Evolutionary conservation across 495 filamentous ascomycete genomes (phyloP), one percentile per base, ranked within the genome.

Genomic region (Penicillium flavigenum): DNA sequence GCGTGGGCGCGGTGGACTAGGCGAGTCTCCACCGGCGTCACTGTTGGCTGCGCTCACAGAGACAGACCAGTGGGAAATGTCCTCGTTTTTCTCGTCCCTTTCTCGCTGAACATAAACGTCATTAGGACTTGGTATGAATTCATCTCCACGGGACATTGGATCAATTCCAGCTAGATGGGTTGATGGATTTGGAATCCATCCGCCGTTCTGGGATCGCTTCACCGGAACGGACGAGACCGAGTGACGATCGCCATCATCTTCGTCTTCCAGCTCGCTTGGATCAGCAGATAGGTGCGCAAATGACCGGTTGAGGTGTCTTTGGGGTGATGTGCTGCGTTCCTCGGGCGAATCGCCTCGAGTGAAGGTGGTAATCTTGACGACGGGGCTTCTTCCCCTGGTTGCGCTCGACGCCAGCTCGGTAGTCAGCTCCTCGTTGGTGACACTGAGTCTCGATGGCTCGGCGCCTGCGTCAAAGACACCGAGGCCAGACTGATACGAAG

Each of bases 291-390:
- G 67, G 57, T 78, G 74, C 7, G 63, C 64, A 5, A 71, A 71
- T 9, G 75, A 74, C 56, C 73, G 71, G 54, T 72, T 70, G 12
- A 59, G 64, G 27, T 67, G 70, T 59, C 70, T 61, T 31, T 57
- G 57, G n/a, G 63, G 56, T 14, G 57, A 58, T 11, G 44, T 32
- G 22, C 67, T 38, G 22, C 67, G 68, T 34, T 70, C 64, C 41
- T 68, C 69, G 5, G 80, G 80, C 3, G 79, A 82, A 59, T 82
- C 80, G 3, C 80, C 80, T 29, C 79, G 72, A 29, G 73, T 73
- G 44, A 74, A 74, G 38, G 57, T 75, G 34, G 73, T 72, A 10
- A 82, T 69, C 16, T 72, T 79, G 22, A 82, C 66, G 19, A 75
- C 74, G 14, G 80, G 80, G 50, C 79, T 81, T 42, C 71, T 62